Evolutionary conservation across 495 filamentous ascomycete genomes (phyloP).

Genomic region (Ramalina intermedia): DNA sequence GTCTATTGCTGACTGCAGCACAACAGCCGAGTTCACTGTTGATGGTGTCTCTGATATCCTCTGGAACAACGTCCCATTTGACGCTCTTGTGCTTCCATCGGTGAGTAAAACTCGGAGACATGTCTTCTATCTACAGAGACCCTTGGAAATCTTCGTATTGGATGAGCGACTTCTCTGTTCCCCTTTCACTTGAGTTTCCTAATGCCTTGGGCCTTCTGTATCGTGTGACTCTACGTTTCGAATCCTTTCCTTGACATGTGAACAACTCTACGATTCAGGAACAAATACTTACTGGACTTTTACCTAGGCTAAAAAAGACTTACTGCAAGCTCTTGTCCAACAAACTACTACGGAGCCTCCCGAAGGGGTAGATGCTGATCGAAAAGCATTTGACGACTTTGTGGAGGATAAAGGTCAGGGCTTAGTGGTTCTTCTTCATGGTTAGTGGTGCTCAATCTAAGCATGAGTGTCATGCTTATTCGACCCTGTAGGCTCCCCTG

Average conservation of each 20-base stretch:
- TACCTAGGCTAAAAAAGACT: constrained; percentile 5
- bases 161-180: too few relatives aligned
- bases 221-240: too few relatives aligned
- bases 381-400: constrained; percentile 14
- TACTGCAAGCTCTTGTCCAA: constrained; percentile 30
- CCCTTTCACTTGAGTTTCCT: too few relatives aligned
- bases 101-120: not conserved
- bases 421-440: constrained; percentile 14
- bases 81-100: constrained; percentile 9
- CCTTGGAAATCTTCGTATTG: too few relatives aligned
- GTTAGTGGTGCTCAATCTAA: not conserved
- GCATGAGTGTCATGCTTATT: not conserved
- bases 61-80: constrained; percentile 9
- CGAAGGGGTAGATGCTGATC: constrained; percentile 5
- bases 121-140: too few relatives aligned
- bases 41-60: constrained; percentile 6
- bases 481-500: constrained; percentile 7
- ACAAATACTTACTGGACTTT: too few relatives aligned
- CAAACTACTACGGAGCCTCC: constrained; percentile 1
- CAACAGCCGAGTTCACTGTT: constrained; percentile 9
- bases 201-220: too few relatives aligned
- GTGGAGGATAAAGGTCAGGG: constrained; percentile 16
- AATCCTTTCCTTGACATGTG: too few relatives aligned
- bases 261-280: too few relatives aligned
- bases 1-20: not conserved